phyloP scores from a whole-genome alignment of 345 rosid species.

The Chamaenerion angustifolium region DNA sequence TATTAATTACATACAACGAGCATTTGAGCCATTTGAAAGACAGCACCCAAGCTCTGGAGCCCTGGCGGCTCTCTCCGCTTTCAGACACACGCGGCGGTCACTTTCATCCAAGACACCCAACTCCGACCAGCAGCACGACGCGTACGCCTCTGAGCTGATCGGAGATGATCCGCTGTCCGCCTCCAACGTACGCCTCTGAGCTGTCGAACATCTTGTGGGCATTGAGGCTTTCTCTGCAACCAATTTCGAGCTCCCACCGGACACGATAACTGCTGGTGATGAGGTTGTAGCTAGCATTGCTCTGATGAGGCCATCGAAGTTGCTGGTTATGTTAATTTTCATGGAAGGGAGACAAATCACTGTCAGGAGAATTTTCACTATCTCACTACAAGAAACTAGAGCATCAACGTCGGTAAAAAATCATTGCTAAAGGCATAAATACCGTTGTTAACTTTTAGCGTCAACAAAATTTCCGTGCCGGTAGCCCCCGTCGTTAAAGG shows the following conservation, averaged over 20 bases:
- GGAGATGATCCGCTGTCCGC: conserved; percentile 97
- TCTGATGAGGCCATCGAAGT: conserved; percentile 58
- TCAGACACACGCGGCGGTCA: no score
- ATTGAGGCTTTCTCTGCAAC: conserved; percentile 50
- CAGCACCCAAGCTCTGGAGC: conserved; percentile 22
- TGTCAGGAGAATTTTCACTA: conserved; percentile 52
- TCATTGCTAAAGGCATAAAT: no score
- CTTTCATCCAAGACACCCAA: no score
- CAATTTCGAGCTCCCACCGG: conserved; percentile 63
- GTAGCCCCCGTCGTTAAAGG: no score
- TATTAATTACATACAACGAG: no score
- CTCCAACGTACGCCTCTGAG: conserved; percentile 85
- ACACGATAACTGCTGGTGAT: conserved; percentile 73
- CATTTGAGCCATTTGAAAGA: no score
- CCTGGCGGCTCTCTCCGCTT: conserved; percentile 78
- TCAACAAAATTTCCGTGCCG: no score
- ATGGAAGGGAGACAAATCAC: conserved; percentile 39
- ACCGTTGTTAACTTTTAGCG: no score
- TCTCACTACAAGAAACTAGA: no score
- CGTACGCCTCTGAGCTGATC: conserved; percentile 21
- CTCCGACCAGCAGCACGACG: no score
- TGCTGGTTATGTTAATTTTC: conserved; percentile 67
- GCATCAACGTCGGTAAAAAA: no score
- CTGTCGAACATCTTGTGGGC: conserved; percentile 50
- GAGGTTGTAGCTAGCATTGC: conserved; percentile 51